These are phyloP conservation scores for Botrytis paeoniae DNA, from an alignment of 2,329 filamentous ascomycete genomes.

Conservation along the genomic window DNA sequence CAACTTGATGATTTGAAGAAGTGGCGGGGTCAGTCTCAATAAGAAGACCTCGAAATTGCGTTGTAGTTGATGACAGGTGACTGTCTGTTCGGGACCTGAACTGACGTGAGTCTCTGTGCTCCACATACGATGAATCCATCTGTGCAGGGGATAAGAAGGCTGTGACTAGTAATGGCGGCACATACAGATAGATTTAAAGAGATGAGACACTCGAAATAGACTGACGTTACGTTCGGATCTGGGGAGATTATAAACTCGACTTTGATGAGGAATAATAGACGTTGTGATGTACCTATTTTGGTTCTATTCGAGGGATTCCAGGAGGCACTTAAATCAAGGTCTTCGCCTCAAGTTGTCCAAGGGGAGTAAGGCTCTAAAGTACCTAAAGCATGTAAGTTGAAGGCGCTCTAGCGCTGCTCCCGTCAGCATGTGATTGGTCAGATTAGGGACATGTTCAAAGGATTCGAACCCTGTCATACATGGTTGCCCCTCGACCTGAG, in stretches of 20 bases:
- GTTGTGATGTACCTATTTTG: constrained; percentile 35
- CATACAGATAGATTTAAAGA: constrained; percentile 24
- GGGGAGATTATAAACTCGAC: constrained; percentile 21
- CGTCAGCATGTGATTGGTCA: constrained; percentile 21
- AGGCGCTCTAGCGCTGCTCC: constrained; percentile 19
- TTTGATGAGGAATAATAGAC: constrained; percentile 24
- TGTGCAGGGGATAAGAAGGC: constrained; percentile 29
- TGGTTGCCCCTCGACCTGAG: constrained; percentile 13
- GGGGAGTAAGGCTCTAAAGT: constrained; percentile 34
- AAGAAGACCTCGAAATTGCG: constrained; percentile 35
- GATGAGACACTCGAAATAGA: constrained; percentile 24
- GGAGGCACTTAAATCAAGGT: constrained; percentile 32
- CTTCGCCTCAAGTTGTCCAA: constrained; percentile 32
- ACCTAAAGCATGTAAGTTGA: constrained; percentile 21
- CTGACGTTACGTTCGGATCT: constrained; percentile 20
- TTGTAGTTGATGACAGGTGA: constrained; percentile 35
- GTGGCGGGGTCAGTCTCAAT: constrained; percentile 28
- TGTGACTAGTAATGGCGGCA: constrained; percentile 34
- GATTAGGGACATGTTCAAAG: constrained; percentile 14
- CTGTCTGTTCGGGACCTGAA: constrained; percentile 37
- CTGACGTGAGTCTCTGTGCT: constrained; percentile 37
- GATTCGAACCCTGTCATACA: constrained; percentile 19
- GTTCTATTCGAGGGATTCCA: constrained; percentile 31
- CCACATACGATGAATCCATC: constrained; percentile 38
- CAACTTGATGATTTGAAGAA: constrained; percentile 25